Base-by-base conservation (phyloP, 2,329 filamentous ascomycete species). In the Colletotrichum sidae region DNA sequence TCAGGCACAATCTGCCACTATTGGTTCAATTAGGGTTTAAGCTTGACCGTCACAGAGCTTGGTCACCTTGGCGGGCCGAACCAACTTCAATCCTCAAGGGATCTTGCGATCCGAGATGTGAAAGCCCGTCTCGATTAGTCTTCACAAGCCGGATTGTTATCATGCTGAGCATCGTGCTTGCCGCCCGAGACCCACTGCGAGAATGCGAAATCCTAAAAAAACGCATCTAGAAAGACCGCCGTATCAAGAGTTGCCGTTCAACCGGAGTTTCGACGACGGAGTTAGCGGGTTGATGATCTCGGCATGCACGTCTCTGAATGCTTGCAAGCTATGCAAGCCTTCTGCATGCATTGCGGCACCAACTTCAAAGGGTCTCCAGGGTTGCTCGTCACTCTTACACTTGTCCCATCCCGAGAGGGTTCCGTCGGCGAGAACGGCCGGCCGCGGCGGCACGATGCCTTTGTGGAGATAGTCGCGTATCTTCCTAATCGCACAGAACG, bases 391-490 rank as follows among this genome's bases (percentile, higher is more conserved):
- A 58, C 74, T 74, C 34, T 70, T 55, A 37, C 75, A 77, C 15
- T 67, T 73, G 6, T 73, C 59, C 69, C 70, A 70, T 15, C 66
- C 55, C 11, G 64, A 37, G 67, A 72, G 46, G 64, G 60, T 51
- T 62, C 72, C 25, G 64, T 67, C 52, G 70, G 72, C 25, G 71
- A 70, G 35, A 17, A 56, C 45, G 7, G 44, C 25, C 8, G 50
- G 54, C 37, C 25, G 63, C 37, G 74, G 71, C 3, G 78, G 78
- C 7, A 80, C 69, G 52, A 75, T 61, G 3, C 78, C 79, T 4
- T 74, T 62, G 49, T 76, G 67, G 8, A 81, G 53, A 58, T 80
- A 81, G 15, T 74, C 74, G 6, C 72, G 70, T 6, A 81, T 62
- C 44, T 74, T 75, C 13, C 44, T 64, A 42, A 77, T 71, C 4